Conservation (phyloP, 179 eudicot species). For the Heliamphora pulchella region DNA sequence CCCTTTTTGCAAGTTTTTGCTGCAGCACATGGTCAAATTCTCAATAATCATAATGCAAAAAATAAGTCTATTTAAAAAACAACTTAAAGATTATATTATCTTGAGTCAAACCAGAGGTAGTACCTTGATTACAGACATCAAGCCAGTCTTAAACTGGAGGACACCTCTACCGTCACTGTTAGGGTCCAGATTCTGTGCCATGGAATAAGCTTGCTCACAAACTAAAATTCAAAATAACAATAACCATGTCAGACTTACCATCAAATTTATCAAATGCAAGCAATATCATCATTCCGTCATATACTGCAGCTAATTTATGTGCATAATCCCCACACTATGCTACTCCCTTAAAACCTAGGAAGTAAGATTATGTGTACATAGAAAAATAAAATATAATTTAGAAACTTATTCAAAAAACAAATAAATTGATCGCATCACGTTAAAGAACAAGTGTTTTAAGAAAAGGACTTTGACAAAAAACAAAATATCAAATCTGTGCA, state of each 20-base stretch:
- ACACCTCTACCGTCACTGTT: constrained; percentile 97
- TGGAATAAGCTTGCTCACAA: constrained; percentile 88
- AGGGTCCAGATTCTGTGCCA: constrained; percentile 94
- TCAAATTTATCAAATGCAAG: constrained; percentile 7
- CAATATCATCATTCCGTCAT: constrained; percentile 11
- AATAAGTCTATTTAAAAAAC: background rate
- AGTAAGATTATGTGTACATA: too few species aligned
- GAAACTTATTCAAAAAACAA: too few species aligned
- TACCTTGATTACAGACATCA: constrained; percentile 99
- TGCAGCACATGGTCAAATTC: constrained; percentile 30
- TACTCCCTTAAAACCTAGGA: background rate
- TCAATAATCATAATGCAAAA: background rate
- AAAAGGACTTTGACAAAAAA: background rate
- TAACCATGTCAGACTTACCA: constrained; percentile 1
- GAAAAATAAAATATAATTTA: too few species aligned
- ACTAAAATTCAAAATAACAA: constrained; percentile 36
- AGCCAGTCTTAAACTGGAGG: constrained; percentile 93
- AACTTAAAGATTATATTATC: background rate
- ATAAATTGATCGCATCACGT: background rate
- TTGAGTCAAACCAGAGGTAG: background rate
- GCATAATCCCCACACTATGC: background rate
- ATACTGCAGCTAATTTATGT: background rate
- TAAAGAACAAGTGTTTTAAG: background rate
- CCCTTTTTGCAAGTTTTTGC: constrained; percentile 94
- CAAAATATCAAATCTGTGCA: background rate